Percentiles rank a stretch among this genome's conserved stretches.
Conservation (phyloP, 495 filamentous ascomycete genomes). For the Hypomontagnella submonticulosa region DNA sequence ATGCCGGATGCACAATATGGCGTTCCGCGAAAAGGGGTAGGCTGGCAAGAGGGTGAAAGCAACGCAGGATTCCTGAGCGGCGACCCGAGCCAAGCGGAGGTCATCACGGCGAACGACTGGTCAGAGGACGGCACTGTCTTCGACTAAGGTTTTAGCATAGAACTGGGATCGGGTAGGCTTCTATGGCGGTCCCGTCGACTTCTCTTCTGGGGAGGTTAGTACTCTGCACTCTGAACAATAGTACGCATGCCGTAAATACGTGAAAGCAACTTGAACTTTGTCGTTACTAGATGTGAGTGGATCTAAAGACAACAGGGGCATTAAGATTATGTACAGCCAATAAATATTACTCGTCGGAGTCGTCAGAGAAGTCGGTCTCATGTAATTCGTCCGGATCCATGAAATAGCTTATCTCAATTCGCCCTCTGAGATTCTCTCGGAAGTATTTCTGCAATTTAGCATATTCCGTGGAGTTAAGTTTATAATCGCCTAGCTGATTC, state of each 20-base stretch:
- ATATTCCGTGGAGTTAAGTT: constrained; percentile 40
- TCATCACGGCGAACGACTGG: not conserved
- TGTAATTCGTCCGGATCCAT: constrained; percentile 49
- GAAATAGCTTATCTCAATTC: constrained; percentile 43
- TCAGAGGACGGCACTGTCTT: constrained; percentile 3
- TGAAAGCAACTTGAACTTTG: no score
- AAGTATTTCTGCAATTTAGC: constrained; percentile 31
- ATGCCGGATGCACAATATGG: constrained; percentile 17
- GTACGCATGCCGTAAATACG: no score
- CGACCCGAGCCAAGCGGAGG: not conserved
- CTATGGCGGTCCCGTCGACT: no score
- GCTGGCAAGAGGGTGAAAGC: constrained; percentile 15
- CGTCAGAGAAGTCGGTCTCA: constrained; percentile 49
- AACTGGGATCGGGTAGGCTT: not conserved
- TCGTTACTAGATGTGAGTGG: no score
- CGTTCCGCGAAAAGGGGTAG: constrained; percentile 18
- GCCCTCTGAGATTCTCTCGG: constrained; percentile 35
- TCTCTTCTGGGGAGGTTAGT: no score
- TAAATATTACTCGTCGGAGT: constrained; percentile 23
- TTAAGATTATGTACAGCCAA: no score
- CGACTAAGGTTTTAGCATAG: constrained; percentile 1
- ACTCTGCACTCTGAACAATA: no score
- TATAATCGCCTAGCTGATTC: constrained; percentile 38
- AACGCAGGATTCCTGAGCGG: no score
- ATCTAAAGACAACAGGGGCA: no score